Base-by-base conservation (phyloP, 306 rosid species). In the Corylus americana region DNA sequence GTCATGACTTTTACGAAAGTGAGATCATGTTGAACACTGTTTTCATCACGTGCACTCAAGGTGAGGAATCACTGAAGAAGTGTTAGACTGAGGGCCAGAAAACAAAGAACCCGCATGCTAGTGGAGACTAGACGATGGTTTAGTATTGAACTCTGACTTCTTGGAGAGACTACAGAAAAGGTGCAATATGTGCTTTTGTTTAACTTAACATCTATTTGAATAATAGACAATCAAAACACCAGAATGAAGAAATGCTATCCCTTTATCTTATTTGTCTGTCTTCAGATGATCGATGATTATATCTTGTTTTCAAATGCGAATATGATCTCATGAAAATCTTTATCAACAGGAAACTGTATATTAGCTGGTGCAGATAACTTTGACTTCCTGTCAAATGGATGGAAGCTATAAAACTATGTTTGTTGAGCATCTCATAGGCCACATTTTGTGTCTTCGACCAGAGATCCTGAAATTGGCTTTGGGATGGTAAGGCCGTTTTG, bases 391-490 rank as follows among this genome's bases (percentile, higher is more conserved):
- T 69, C 79, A 71, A 68, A 35, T 71, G 70, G 44, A 77, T 45
- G 57, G 70, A 74, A 82, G 80, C 80, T 55, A 69, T 54, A 7
- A 47, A 71, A 31, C 61, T 73, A 42, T 1, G 61, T 14, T 72
- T 35, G 4, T 71, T 31, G 71, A 58, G 74, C 61, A 66, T 61
- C 31, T 70, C 69, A 45, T 78, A 71, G 55, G 50, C 83, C 55
- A 57, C 69, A 39, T 25, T 27, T 78, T 80, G 77, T 74, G 83
- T 73, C 64, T 78, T 67, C 81, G 69, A 62, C 69, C 8, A 13
- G 29, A 62, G 39, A 62, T 62, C 39, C 69, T 10, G 18, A 62
- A 62, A 11, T 62, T 11, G 39, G 44, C 69, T 29, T 62, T 29
- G 39, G 18, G 42, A 18, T 57, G 67, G 67, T 29, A 62, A 27